phyloP scores from a whole-genome alignment of 208 protist species.

The Crithidia expoeki region DNA sequence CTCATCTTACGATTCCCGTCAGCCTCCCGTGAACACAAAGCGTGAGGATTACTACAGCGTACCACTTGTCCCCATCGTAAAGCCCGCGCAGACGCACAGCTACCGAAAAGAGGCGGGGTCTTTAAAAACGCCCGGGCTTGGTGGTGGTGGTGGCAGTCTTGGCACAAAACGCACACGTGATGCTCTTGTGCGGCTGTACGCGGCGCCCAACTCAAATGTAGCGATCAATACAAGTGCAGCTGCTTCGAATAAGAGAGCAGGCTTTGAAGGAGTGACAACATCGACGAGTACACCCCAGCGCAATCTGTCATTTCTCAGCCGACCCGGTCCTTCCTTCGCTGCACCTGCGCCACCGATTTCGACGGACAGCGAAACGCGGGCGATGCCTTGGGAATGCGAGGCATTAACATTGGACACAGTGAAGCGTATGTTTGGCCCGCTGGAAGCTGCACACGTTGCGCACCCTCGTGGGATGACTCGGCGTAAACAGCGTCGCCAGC shows the following conservation, averaged over 20 bases:
- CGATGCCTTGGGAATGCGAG: constrained; percentile 15
- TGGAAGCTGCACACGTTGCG: constrained; percentile 6
- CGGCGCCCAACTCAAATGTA: neutral
- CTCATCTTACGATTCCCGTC: neutral
- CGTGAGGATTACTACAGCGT: neutral
- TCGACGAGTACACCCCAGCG: neutral
- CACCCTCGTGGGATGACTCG: neutral
- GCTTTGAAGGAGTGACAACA: neutral
- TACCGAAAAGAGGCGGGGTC: neutral
- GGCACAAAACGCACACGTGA: constrained; percentile 33
- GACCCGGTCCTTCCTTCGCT: constrained; percentile 1
- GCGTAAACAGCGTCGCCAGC: neutral
- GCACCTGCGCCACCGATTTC: neutral
- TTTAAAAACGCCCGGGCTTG: neutral
- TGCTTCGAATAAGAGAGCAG: neutral
- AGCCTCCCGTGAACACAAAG: neutral
- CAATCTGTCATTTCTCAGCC: constrained; percentile 4
- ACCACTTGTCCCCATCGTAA: constrained; percentile 1
- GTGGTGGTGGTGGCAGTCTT: constrained; percentile 8
- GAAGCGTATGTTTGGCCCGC: constrained; percentile 22
- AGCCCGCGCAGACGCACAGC: neutral
- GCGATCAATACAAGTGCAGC: neutral
- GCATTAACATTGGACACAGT: constrained; percentile 15
- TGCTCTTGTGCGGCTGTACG: constrained; percentile 30
- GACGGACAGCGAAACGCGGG: neutral